These are phyloP conservation scores for Camellia sinensis DNA, from an alignment of 148 eudicot genomes.

Conservation along the genomic window DNA sequence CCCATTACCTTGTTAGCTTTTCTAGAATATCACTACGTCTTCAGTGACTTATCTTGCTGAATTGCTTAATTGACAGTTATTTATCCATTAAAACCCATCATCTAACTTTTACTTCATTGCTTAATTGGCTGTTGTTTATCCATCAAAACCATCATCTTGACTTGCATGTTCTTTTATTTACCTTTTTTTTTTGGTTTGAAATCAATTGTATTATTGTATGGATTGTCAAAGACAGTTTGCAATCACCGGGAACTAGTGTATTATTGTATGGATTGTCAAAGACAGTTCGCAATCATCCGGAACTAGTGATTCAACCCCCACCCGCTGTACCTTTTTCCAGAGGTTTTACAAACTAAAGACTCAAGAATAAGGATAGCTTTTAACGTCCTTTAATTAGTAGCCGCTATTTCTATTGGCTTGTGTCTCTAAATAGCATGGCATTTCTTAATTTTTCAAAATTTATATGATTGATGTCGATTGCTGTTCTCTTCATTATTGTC, in stretches of 20 bases:
- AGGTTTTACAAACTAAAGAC: not conserved
- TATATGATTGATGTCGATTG: not conserved
- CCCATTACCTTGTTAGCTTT: not conserved
- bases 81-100: not conserved
- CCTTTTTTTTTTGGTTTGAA: not conserved
- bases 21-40: not conserved
- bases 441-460: not conserved
- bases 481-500: not conserved
- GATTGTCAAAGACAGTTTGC: not conserved
- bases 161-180: not conserved
- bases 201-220: not conserved
- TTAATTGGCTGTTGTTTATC: not conserved
- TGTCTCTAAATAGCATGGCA: not conserved
- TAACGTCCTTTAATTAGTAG: not conserved
- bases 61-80: conserved; percentile 6
- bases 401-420: not conserved
- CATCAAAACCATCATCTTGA: not conserved
- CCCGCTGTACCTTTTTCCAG: not conserved
- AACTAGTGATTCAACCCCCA: not conserved
- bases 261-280: not conserved
- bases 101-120: not conserved
- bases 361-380: not conserved
- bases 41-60: not conserved
- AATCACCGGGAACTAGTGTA: not conserved
- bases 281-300: not conserved